Percentiles rank a stretch among this genome's conserved stretches.
These are phyloP conservation scores for Umbelopsis sp. DNA, from an alignment of 371 early-diverging fungal genomes.

Conservation along the genomic window DNA sequence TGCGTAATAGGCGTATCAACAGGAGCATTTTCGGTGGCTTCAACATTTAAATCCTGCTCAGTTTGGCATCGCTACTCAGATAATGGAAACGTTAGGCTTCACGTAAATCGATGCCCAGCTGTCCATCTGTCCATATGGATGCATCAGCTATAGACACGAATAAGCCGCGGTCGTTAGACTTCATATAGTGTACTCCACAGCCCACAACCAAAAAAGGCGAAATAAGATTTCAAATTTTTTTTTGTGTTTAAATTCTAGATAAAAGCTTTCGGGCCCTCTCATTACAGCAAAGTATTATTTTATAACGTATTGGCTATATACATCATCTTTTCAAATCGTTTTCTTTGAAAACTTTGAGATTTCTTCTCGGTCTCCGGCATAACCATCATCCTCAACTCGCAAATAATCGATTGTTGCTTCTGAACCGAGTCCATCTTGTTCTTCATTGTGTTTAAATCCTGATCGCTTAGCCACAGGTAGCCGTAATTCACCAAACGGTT, in stretches of 20 bases:
- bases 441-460: constrained; percentile 15
- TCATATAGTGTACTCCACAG: no score
- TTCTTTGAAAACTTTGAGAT: not conserved
- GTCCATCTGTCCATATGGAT: no score
- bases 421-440: not conserved
- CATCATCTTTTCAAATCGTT: no score
- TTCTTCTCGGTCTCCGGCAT: constrained; percentile 14
- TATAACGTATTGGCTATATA: no score
- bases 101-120: not conserved
- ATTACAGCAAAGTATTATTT: no score
- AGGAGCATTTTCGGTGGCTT: not conserved
- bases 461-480: constrained; percentile 11
- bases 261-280: no score
- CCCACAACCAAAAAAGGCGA: no score
- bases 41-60: not conserved
- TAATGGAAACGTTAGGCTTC: not conserved
- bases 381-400: constrained; percentile 7
- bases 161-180: no score
- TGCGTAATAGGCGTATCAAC: not conserved
- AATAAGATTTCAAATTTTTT: no score
- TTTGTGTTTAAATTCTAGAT: no score
- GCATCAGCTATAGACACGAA: no score
- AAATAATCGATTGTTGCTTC: not conserved
- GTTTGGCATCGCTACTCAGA: not conserved
- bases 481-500: constrained; percentile 37